These are phyloP conservation scores for Spathaspora boniae DNA, from an alignment of 805 yeast species.

Conservation along the genomic window DNA sequence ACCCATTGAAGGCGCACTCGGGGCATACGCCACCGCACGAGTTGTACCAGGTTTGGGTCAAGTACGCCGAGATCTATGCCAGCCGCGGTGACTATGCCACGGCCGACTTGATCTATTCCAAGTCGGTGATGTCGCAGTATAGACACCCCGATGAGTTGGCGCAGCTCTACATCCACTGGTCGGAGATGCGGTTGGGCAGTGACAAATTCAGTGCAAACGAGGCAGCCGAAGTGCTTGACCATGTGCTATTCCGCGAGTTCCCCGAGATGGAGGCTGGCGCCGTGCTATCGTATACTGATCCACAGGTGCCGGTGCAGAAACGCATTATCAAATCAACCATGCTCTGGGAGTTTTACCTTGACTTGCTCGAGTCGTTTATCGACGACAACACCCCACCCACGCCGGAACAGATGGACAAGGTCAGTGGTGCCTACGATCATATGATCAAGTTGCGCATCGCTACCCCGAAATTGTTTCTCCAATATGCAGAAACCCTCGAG, in stretches of 20 bases:
- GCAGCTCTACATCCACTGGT: constrained; percentile 72
- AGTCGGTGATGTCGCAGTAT: constrained; percentile 70
- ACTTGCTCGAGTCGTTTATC: constrained; percentile 54
- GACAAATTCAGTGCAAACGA: constrained; percentile 45
- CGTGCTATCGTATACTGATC: constrained; percentile 40
- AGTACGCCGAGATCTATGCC: constrained; percentile 65
- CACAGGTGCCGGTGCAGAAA: constrained; percentile 48
- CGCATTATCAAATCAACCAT: constrained; percentile 57
- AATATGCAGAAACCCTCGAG: constrained; percentile 61
- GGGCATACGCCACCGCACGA: constrained; percentile 19
- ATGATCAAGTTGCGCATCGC: constrained; percentile 53
- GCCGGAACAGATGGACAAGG: constrained; percentile 19
- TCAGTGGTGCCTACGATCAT: constrained; percentile 23
- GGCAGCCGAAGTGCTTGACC: constrained; percentile 32
- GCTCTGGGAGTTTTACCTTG: constrained; percentile 74
- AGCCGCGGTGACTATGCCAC: constrained; percentile 50
- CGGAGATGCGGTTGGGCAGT: constrained; percentile 55
- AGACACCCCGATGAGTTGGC: constrained; percentile 60
- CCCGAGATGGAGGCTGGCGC: constrained; percentile 11
- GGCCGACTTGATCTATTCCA: constrained; percentile 59
- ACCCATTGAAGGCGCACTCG: constrained; percentile 48
- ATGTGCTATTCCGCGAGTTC: constrained; percentile 20
- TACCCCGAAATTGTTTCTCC: constrained; percentile 62
- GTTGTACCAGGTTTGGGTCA: constrained; percentile 63
- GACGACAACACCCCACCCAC: constrained; percentile 30